A percentile compares a stretch with the other conserved stretches of the same genome.
These are phyloP conservation scores for Serendipita indica DNA, from an alignment of 768 basidiomycete species.

Conservation along the genomic window DNA sequence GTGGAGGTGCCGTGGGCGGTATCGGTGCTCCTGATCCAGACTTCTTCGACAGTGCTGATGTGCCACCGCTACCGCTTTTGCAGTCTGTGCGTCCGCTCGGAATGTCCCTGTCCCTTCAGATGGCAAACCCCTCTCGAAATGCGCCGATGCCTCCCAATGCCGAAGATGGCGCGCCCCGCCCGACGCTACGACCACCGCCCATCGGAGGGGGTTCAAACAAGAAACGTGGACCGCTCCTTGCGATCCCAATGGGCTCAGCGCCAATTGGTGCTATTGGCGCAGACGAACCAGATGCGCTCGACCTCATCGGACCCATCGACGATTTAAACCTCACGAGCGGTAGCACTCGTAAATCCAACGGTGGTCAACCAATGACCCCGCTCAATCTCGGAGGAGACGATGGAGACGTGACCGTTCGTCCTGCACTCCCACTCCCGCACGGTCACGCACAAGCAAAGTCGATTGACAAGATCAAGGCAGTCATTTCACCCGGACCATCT, in stretches of 20 bases:
- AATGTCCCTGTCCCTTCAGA: not conserved
- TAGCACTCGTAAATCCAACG: not conserved
- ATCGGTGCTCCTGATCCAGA: slow-evolving; percentile 10
- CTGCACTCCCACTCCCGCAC: not conserved
- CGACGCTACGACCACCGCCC: not conserved
- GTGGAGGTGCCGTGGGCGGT: not conserved
- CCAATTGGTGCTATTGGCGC: slow-evolving; percentile 7
- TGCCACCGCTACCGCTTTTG: not conserved
- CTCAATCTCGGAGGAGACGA: slow-evolving; percentile 5
- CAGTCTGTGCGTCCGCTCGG: not conserved
- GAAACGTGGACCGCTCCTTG: not conserved
- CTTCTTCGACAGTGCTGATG: slow-evolving; percentile 1
- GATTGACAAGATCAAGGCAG: slow-evolving; percentile 7
- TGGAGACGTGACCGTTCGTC: slow-evolving; percentile 3
- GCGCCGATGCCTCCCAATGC: not conserved
- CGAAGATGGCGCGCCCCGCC: not conserved
- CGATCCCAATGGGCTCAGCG: not conserved
- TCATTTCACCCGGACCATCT: not conserved
- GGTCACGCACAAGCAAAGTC: slow-evolving; percentile 5
- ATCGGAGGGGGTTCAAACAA: not conserved
- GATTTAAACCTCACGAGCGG: not conserved
- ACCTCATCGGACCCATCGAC: not conserved
- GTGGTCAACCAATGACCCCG: slow-evolving; percentile 1
- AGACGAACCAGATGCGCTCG: slow-evolving; percentile 4
- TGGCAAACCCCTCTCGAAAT: not conserved